A percentile compares a stretch with the other conserved stretches of the same genome.
phyloP scores from a whole-genome alignment of 352 stramenopile species.

The Thalassiosira exigua region DNA sequence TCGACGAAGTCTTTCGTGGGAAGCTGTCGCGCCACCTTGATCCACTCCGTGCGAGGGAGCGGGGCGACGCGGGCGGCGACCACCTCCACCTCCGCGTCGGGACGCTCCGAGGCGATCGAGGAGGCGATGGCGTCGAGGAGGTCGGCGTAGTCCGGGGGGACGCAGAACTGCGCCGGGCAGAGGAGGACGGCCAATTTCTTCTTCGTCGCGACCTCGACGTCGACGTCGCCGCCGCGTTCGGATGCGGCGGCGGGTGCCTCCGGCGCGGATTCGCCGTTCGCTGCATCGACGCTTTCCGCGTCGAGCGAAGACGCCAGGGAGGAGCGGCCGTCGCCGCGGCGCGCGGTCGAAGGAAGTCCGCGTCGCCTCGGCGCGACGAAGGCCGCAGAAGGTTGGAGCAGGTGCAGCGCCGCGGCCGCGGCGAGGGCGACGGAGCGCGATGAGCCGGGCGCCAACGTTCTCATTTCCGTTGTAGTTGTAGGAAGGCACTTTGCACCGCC shows the following conservation, averaged over 20 bases:
- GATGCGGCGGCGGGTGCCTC: too few species aligned
- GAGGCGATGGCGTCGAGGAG: conserved; percentile 59
- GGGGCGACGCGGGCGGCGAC: conserved; percentile 58
- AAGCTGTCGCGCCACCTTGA: conserved; percentile 73
- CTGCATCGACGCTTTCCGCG: not conserved
- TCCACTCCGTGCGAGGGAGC: conserved; percentile 77
- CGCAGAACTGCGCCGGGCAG: conserved; percentile 81
- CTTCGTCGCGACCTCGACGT: not conserved
- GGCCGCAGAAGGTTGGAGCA: too few species aligned
- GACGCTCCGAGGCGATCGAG: conserved; percentile 28
- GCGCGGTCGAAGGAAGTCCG: not conserved
- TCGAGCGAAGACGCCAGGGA: not conserved
- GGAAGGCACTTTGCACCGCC: too few species aligned
- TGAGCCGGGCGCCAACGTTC: too few species aligned
- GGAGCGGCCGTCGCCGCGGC: too few species aligned
- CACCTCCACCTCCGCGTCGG: conserved; percentile 41
- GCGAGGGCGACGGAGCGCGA: too few species aligned
- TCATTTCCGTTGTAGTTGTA: too few species aligned
- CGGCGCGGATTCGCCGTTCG: too few species aligned
- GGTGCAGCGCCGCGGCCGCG: not conserved
- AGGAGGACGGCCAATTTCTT: conserved; percentile 62
- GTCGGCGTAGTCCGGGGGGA: conserved; percentile 72
- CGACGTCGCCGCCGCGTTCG: not conserved
- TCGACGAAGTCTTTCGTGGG: conserved; percentile 72
- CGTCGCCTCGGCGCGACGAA: not conserved